Evolutionary conservation across 192 early-diverging fungal species (phyloP), one percentile per base, ranked within the genome.

Genomic region (Gryganskiella cystojenkinii): DNA sequence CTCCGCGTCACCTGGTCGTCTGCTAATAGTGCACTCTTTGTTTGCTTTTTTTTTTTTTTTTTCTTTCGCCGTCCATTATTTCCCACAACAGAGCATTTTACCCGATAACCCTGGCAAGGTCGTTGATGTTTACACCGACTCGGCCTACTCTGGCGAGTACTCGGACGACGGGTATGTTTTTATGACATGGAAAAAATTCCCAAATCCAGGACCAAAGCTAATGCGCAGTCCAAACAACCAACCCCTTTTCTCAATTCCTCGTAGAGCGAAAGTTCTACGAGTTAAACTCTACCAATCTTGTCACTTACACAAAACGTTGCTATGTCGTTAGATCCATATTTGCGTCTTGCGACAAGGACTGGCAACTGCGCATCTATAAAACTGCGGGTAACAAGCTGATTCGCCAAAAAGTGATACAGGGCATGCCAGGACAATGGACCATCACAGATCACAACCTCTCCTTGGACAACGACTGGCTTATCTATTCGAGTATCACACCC

Each of bases 401-500:
- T 35, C 57, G 50, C 28, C 64, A 79, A 33, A 81, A 69, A 37
- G 56, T 71, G 19, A 83, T 91, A 15, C 67, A 78, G 19, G 83
- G 80, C 8, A 68, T 71, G 1, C 33, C 56, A 28, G 91, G 91
- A 14, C 82, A 70, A 43, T 91, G 91, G 91, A 93, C 91, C 1
- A 89, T 90, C 30, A 93, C 91, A 3, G 83, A 83, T 53, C 71
- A 83, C 40, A 81, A 70, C 61, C 46, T 85, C 9, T 85, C 84
- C 20, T 49, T 80, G 4, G 71, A 85, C 37, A 81, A 76, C 34
- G 61, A 82, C 40, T 84, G 81, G 67, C 55, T 93, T 15, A 82
- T 88, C 30, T 91, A 93, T 66, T 81, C 83, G 10, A 89, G 87
- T 58, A 86, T 93, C 34, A 86, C 84, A 15, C 86, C 86, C 3